These are phyloP conservation scores for Cicer pinnatifidum DNA, from an alignment of 306 rosid genomes.

Conservation along the genomic window DNA sequence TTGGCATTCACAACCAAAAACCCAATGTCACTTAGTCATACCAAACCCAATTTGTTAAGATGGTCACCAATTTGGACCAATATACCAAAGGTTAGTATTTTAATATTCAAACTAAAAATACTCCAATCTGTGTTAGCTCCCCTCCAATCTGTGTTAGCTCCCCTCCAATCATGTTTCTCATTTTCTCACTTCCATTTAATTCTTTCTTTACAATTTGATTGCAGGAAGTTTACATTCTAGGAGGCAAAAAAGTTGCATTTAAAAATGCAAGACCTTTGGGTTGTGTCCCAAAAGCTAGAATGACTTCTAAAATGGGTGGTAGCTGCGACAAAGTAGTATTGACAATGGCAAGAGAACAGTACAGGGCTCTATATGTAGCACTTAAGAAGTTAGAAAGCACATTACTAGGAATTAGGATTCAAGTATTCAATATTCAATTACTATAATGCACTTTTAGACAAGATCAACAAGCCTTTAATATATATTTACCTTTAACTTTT, in stretches of 20 bases:
- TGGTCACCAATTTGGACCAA: constrained; percentile 45
- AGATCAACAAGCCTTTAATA: constrained; percentile 37
- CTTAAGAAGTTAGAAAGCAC: no score
- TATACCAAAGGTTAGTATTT: constrained; percentile 42
- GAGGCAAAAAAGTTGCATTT: constrained; percentile 41
- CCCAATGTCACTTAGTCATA: constrained; percentile 32
- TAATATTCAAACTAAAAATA: background rate
- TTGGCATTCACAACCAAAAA: constrained; percentile 32
- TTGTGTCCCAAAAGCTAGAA: constrained; percentile 26
- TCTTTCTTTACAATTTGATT: no score
- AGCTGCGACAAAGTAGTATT: constrained; percentile 4
- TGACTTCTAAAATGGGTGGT: constrained; percentile 3
- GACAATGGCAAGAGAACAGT: constrained; percentile 40
- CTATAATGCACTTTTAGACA: no score
- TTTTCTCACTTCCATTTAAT: no score
- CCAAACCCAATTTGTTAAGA: constrained; percentile 34
- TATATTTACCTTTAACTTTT: background rate
- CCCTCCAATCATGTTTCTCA: background rate
- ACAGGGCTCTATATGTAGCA: background rate
- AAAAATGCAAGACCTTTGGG: constrained; percentile 42
- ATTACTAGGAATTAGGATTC: no score
- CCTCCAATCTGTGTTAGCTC: background rate
- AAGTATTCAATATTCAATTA: no score
- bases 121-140: background rate
- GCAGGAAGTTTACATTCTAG: constrained; percentile 18